Percentiles rank a stretch among this genome's conserved stretches.
Evolutionary conservation across 768 basidiomycete genomes (phyloP).

Genomic region (Pisolithus sp.): DNA sequence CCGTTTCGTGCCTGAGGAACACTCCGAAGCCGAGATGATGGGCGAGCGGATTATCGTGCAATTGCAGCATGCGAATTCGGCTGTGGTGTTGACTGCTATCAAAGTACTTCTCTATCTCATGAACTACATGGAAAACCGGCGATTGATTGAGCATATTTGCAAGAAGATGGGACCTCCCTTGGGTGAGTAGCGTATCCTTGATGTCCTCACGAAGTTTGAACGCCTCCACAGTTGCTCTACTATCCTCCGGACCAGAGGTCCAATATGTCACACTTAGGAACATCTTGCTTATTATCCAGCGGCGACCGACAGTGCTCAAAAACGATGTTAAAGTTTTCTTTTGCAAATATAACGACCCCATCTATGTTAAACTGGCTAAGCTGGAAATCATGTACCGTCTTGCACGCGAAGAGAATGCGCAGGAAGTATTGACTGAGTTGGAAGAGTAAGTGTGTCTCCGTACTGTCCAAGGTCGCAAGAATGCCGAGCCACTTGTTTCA

Average conservation of each 20-base stretch:
- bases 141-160: conserved; percentile 82
- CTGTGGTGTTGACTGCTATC: conserved; percentile 98
- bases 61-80: conserved; percentile 96
- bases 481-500: neutral
- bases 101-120: conserved; percentile 93
- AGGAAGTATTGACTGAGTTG: conserved; percentile 88
- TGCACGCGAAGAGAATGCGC: conserved; percentile 89
- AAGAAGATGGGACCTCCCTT: conserved; percentile 98
- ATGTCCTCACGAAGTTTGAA: conserved; percentile 1
- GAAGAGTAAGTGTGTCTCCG: conserved; percentile 62
- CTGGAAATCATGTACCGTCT: conserved; percentile 98
- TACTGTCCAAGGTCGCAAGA: neutral
- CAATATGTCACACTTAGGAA: conserved; percentile 97
- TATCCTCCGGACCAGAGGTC: conserved; percentile 97
- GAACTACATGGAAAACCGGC: conserved; percentile 97
- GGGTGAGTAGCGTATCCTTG: conserved; percentile 40
- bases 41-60: conserved; percentile 94
- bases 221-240: conserved; percentile 63
- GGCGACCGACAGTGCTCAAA: conserved; percentile 83
- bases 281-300: conserved; percentile 94
- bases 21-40: conserved; percentile 86
- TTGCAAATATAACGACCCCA: conserved; percentile 99
- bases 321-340: conserved; percentile 99
- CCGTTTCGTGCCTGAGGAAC: conserved; percentile 86
- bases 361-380: conserved; percentile 97